Conservation (phyloP, 192 early-diverging fungal species). For the Coemansia sp. region DNA sequence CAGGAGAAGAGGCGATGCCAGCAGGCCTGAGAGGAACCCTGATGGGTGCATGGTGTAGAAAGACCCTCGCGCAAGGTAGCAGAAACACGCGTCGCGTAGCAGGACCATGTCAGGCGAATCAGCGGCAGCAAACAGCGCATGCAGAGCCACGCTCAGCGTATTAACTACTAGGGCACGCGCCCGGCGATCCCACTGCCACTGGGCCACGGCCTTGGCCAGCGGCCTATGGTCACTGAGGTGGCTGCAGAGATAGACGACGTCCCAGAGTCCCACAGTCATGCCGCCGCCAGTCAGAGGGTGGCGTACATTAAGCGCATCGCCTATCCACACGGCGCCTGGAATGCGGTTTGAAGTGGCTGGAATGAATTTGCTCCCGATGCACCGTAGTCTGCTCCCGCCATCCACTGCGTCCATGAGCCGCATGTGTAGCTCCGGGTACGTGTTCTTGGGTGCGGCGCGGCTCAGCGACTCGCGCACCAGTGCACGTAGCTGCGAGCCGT, state of each 20-base stretch:
- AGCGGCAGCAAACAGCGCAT: slow-evolving; percentile 78
- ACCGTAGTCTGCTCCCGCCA: slow-evolving; percentile 58
- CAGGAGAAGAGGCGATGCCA: slow-evolving; percentile 70
- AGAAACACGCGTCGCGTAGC: slow-evolving; percentile 83
- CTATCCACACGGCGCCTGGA: slow-evolving; percentile 77
- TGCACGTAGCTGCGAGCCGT: slow-evolving; percentile 49
- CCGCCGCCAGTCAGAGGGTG: slow-evolving; percentile 95
- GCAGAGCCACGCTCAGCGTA: slow-evolving; percentile 89
- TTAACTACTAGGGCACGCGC: slow-evolving; percentile 75
- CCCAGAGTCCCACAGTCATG: slow-evolving; percentile 95
- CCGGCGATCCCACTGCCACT: slow-evolving; percentile 78
- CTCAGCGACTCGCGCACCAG: slow-evolving; percentile 59
- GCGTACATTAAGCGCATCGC: slow-evolving; percentile 96
- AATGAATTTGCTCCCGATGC: slow-evolving; percentile 90
- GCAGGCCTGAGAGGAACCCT: slow-evolving; percentile 80
- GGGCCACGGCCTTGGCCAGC: slow-evolving; percentile 42
- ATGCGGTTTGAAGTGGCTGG: slow-evolving; percentile 74
- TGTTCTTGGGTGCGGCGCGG: slow-evolving; percentile 61
- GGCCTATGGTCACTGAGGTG: slow-evolving; percentile 38
- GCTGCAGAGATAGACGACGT: slow-evolving; percentile 73
- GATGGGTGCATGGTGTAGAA: slow-evolving; percentile 76
- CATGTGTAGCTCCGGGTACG: slow-evolving; percentile 61
- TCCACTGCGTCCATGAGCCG: slow-evolving; percentile 67
- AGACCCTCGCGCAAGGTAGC: slow-evolving; percentile 82
- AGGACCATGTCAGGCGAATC: slow-evolving; percentile 61